Conservation (phyloP, 257 asterid genomes). For the Salvia miltiorrhiza region DNA sequence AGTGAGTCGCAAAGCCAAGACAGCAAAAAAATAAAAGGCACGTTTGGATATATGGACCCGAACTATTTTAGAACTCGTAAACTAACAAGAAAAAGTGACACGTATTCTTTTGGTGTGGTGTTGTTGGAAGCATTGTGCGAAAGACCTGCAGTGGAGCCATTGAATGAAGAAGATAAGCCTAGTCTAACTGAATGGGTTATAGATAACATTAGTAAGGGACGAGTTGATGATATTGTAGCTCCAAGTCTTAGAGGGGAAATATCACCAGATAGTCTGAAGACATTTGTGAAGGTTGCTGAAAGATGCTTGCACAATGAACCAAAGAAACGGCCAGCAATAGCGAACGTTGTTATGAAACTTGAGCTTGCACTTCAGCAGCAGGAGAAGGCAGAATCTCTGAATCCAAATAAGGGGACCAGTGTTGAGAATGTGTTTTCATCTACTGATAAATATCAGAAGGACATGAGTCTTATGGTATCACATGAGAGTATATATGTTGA, state of each 20-base stretch:
- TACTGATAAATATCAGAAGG: slow-evolving; percentile 14
- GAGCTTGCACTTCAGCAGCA: slow-evolving; percentile 53
- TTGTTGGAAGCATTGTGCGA: slow-evolving; percentile 62
- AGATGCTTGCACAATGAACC: slow-evolving; percentile 56
- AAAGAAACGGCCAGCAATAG: slow-evolving; percentile 50
- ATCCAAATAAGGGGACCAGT: slow-evolving; percentile 1
- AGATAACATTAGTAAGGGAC: slow-evolving; percentile 45
- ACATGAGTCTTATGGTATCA: slow-evolving; percentile 2
- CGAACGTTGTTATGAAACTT: slow-evolving; percentile 46
- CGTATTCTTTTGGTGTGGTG: no score
- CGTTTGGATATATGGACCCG: slow-evolving; percentile 76
- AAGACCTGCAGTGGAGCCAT: slow-evolving; percentile 54
- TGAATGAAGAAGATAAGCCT: slow-evolving; percentile 39
- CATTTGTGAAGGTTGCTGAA: slow-evolving; percentile 43
- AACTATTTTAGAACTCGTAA: slow-evolving; percentile 49
- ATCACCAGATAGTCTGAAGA: slow-evolving; percentile 46
- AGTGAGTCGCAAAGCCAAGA: slow-evolving; percentile 23
- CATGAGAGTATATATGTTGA: background rate
- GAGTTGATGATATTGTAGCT: slow-evolving; percentile 43
- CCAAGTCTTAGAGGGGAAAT: slow-evolving; percentile 36
- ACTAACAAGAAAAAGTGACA: no score
- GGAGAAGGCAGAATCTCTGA: slow-evolving; percentile 24
- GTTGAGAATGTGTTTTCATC: slow-evolving; percentile 22
- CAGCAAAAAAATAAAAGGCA: slow-evolving; percentile 51
- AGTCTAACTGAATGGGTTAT: slow-evolving; percentile 52